These are phyloP conservation scores for Musa acuminata DNA, from an alignment of 176 grass and related monocot species.

Conservation along the genomic window DNA sequence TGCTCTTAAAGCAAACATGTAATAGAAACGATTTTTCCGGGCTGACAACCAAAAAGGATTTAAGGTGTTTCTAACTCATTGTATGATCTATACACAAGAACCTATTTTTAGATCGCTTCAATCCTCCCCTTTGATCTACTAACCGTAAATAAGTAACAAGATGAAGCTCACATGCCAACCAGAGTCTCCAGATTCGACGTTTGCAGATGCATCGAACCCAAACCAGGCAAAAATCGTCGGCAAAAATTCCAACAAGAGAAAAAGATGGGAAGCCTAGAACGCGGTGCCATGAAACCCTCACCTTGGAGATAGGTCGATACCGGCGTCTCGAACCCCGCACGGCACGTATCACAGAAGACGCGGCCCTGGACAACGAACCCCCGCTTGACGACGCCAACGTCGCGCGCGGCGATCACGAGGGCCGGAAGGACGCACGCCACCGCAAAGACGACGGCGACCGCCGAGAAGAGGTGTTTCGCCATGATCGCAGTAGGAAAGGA, in stretches of 20 bases:
- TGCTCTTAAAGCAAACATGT: no score
- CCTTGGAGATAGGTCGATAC: slow-evolving; percentile 70
- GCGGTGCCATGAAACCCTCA: slow-evolving; percentile 1
- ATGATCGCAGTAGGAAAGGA: not conserved
- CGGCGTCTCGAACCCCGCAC: slow-evolving; percentile 85
- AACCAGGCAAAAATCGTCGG: no score
- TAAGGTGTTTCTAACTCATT: not conserved
- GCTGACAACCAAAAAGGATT: not conserved
- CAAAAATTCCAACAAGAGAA: not conserved
- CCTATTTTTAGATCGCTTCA: not conserved
- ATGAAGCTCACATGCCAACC: not conserved
- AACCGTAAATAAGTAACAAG: not conserved
- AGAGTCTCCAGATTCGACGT: not conserved
- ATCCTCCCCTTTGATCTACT: not conserved
- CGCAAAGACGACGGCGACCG: slow-evolving; percentile 7
- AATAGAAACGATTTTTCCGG: not conserved
- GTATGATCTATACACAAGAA: not conserved
- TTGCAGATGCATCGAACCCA: not conserved
- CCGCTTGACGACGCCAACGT: slow-evolving; percentile 14
- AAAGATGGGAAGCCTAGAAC: not conserved
- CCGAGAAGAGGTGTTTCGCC: slow-evolving; percentile 2
- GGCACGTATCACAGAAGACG: slow-evolving; percentile 87
- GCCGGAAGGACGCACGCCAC: slow-evolving; percentile 15
- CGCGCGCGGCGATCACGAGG: slow-evolving; percentile 17
- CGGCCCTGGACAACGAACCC: slow-evolving; percentile 66